Percentiles rank a stretch among this genome's conserved stretches.
These are phyloP conservation scores for Coemansia sp. DNA, from an alignment of 192 early-diverging fungal species.

Conservation along the genomic window DNA sequence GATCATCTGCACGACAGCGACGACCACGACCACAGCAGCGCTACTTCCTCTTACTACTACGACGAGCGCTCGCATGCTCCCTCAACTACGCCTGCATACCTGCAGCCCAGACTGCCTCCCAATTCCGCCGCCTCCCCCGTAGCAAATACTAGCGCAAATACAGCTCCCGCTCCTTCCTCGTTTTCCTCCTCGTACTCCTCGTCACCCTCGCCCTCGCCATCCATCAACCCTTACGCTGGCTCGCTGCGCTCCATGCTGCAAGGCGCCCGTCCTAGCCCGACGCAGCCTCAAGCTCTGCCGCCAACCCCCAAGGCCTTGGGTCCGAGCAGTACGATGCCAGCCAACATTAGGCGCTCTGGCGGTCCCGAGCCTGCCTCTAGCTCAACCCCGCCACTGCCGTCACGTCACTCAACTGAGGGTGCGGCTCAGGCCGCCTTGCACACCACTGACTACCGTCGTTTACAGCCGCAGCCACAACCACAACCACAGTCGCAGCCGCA, in stretches of 20 bases:
- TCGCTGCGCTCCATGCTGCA: conserved; percentile 33
- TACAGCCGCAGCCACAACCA: background rate
- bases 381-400: background rate
- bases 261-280: background rate
- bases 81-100: background rate
- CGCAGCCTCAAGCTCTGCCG: background rate
- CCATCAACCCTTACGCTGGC: conserved; percentile 40
- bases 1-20: conserved; percentile 1
- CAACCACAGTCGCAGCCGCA: conserved; percentile 13
- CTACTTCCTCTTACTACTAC: too few relatives aligned
- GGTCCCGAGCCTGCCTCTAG: background rate
- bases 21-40: too few relatives aligned
- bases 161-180: conserved; percentile 2
- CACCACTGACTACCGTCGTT: background rate
- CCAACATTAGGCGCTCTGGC: conserved; percentile 35
- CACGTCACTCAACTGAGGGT: background rate
- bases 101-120: conserved; percentile 32
- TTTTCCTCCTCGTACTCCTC: conserved; percentile 41
- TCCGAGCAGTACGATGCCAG: conserved; percentile 20
- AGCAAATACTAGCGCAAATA: background rate
- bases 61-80: conserved; percentile 6
- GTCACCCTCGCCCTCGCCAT: conserved; percentile 49
- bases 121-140: conserved; percentile 20
- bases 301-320: background rate
- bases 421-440: background rate